phyloP scores from a whole-genome alignment of 106 monocot genomes.

The Apostasia shenzhenica region DNA sequence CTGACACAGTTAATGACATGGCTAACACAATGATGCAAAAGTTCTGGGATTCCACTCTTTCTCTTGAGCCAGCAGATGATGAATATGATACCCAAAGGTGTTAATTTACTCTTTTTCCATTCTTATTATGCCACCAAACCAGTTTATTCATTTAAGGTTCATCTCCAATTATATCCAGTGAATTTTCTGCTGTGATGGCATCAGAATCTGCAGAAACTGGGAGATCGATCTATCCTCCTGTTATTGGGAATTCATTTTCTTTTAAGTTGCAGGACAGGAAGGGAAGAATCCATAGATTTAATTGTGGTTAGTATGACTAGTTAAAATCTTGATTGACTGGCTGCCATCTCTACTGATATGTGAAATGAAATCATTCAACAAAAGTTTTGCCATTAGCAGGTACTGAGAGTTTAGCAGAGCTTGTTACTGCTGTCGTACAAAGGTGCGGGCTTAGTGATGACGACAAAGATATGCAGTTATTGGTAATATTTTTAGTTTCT shows the following conservation, averaged over 20 bases:
- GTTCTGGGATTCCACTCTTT: constrained; percentile 96
- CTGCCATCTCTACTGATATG: background rate
- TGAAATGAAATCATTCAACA: background rate
- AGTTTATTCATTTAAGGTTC: background rate
- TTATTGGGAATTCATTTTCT: constrained; percentile 63
- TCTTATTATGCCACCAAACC: background rate
- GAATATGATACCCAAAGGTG: constrained; percentile 78
- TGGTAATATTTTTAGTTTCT: constrained; percentile 34
- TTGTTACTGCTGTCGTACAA: constrained; percentile 45
- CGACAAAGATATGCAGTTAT: constrained; percentile 34
- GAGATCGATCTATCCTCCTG: constrained; percentile 53
- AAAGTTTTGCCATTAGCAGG: constrained; percentile 25
- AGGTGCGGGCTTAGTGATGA: constrained; percentile 46
- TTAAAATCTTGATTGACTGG: no score
- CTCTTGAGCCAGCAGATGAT: constrained; percentile 78
- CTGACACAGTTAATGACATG: constrained; percentile 55
- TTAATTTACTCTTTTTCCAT: background rate
- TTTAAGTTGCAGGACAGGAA: constrained; percentile 76
- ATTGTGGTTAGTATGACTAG: constrained; percentile 41
- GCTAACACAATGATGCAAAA: constrained; percentile 89
- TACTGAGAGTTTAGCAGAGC: constrained; percentile 59
- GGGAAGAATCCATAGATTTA: constrained; percentile 78
- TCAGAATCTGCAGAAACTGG: constrained; percentile 58
- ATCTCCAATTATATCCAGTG: constrained; percentile 37
- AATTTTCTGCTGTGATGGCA: constrained; percentile 58